Evolutionary conservation across 2,329 filamentous ascomycete genomes (phyloP).

Genomic region (Apiospora phragmitis): DNA sequence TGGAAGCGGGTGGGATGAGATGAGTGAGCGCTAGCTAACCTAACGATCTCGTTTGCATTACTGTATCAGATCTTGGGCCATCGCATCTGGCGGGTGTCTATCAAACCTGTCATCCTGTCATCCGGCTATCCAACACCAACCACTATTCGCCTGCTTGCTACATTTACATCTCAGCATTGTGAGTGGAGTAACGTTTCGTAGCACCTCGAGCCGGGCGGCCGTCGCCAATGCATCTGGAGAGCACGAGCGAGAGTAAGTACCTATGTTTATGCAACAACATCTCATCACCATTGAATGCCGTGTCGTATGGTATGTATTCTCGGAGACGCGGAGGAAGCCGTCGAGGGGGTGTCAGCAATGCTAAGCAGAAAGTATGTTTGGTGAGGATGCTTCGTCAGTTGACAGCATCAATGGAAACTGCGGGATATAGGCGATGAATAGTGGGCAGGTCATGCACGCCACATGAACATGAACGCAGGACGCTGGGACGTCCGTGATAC

Average conservation of each 20-base stretch:
- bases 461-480: background rate
- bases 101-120: conserved; percentile 7
- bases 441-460: background rate
- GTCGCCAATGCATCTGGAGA: background rate
- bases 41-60: background rate
- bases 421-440: background rate
- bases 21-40: background rate
- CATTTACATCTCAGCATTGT: background rate
- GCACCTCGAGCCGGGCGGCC: background rate
- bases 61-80: conserved; percentile 2
- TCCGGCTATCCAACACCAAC: background rate
- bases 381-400: background rate
- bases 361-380: background rate
- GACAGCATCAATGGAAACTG: background rate
- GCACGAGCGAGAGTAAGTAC: background rate
- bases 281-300: background rate
- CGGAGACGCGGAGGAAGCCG: background rate
- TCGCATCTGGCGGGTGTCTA: conserved; percentile 1
- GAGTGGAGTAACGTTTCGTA: background rate
- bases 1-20: background rate
- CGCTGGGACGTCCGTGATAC: background rate
- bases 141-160: background rate
- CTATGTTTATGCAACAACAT: background rate
- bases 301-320: background rate
- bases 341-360: background rate